phyloP scores from a whole-genome alignment of 1,284 basidiomycete genomes.

The Hymenochaete sp. region DNA sequence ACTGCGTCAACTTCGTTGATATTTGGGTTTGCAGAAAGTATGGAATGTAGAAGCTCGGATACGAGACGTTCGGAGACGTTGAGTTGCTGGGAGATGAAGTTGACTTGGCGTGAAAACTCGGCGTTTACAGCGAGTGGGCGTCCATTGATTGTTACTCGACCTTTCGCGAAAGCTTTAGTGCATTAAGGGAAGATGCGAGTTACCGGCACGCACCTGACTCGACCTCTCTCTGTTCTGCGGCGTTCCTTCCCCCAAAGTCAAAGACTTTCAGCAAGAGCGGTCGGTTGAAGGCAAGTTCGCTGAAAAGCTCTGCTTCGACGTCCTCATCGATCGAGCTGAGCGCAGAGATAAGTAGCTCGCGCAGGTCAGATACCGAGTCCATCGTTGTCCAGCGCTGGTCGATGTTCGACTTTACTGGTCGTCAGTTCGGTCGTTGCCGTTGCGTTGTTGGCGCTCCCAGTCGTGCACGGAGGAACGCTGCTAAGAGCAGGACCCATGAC shows the following conservation, averaged over 20 bases:
- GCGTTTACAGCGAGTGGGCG: conserved; percentile 55
- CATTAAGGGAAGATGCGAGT: not conserved
- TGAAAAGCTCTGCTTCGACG: conserved; percentile 66
- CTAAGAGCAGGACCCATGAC: no score
- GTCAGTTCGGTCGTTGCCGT: not conserved
- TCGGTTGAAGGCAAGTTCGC: conserved; percentile 60
- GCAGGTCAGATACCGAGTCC: conserved; percentile 30
- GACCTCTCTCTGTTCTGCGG: conserved; percentile 60
- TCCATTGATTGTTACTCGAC: conserved; percentile 52
- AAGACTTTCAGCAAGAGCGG: conserved; percentile 51
- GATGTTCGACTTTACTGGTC: not conserved
- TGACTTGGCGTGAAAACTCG: conserved; percentile 65
- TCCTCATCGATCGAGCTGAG: conserved; percentile 34
- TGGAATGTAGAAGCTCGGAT: conserved; percentile 57
- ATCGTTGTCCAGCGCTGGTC: conserved; percentile 1
- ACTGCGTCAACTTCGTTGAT: conserved; percentile 45
- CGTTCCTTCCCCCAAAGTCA: conserved; percentile 52
- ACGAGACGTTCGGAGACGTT: conserved; percentile 69
- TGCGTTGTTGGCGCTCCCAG: not conserved
- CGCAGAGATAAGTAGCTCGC: conserved; percentile 33
- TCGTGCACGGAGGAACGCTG: not conserved
- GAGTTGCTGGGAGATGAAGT: conserved; percentile 70
- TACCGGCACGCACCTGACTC: conserved; percentile 50
- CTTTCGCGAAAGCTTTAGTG: conserved; percentile 29
- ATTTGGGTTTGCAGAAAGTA: conserved; percentile 58